phyloP scores from a whole-genome alignment of 768 basidiomycete genomes.

The Mycena rebaudengoi region DNA sequence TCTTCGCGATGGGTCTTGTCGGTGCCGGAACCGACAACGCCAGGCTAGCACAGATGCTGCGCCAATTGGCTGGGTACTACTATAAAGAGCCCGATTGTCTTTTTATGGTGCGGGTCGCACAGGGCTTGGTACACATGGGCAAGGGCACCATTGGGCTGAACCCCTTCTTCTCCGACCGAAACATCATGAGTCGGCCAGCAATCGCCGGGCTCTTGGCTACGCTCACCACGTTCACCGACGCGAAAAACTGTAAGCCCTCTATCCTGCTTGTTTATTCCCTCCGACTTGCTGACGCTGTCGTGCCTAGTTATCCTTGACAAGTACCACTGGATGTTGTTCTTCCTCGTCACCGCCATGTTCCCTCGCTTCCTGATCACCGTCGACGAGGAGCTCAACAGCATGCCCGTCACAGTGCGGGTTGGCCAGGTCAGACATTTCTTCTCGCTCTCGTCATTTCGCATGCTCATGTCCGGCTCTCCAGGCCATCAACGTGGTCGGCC shows the following conservation, averaged over 20 bases:
- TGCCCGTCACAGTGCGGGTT: too few relatives aligned
- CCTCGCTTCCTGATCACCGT: too few relatives aligned
- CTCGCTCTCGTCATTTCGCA: too few relatives aligned
- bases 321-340: too few relatives aligned
- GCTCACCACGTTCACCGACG: slow-evolving; percentile 90
- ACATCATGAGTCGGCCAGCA: slow-evolving; percentile 87
- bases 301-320: too few relatives aligned
- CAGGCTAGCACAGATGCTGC: slow-evolving; percentile 96
- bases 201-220: slow-evolving; percentile 90
- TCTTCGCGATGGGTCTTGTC: slow-evolving; percentile 97
- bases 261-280: too few relatives aligned
- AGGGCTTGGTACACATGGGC: slow-evolving; percentile 97
- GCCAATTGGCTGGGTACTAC: slow-evolving; percentile 96
- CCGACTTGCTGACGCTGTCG: too few relatives aligned
- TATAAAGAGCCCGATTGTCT: slow-evolving; percentile 95
- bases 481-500: too few relatives aligned
- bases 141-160: slow-evolving; percentile 97
- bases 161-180: slow-evolving; percentile 94
- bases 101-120: slow-evolving; percentile 94
- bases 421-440: too few relatives aligned
- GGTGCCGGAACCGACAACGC: slow-evolving; percentile 99
- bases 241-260: slow-evolving; percentile 76
- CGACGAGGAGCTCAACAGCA: too few relatives aligned
- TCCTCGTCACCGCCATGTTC: too few relatives aligned
- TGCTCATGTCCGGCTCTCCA: too few relatives aligned